Base-by-base conservation (phyloP, 108 stramenopile species). In the Chaetoceros muelleri region DNA sequence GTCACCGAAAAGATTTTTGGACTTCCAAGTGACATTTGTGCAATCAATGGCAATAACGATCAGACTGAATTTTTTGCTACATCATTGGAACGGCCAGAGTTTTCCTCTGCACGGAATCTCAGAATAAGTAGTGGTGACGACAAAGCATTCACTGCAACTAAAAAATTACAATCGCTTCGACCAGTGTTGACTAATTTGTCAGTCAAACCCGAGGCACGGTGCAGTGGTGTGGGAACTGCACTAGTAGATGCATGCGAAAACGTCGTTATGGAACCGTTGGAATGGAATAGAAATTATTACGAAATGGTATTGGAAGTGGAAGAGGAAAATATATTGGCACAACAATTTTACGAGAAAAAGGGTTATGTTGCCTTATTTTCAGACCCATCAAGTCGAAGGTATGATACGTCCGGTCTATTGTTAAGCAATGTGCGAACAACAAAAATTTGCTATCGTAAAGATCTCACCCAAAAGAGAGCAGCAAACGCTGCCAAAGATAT, bases 231-330 rank as follows among this genome's bases (percentile, higher is more conserved):
- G 1, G 88, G 84, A 18, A 73, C 79, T 2, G 65, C 65, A 52
- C 59, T 90, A n/a, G 30, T 85, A 31, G 76, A 84, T 49, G 63
- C 52, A 21, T 81, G 84, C 47, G 88, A 85, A 69, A 30, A 68
- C 22, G 72, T 70, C 53, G 81, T 86, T 23, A 19, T 50, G 2
- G 30, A 48, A 7, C 28, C 48, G 7, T 7, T 31, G 2, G 54
- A 66, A 26, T 88, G 87, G 87, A 67, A 73, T n/a, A 52, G 40
- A 23, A 65, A 69, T 16, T 52, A 70, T 24, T 50, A 65, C 46
- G 79, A 77, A 75, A 78, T 90, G n/a, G 67, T 85, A 0, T 58
- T 90, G 52, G 84, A 90, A 75, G 88, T 90, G 10, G 88, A 90
- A 67, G 82, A 83, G 40, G 84, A 90, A 57, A 90, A 90, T 53